A percentile compares a stretch with the other conserved stretches of the same genome.
Conservation (phyloP, 2,329 filamentous ascomycete genomes). For the Dothiorella sarmentorum region DNA sequence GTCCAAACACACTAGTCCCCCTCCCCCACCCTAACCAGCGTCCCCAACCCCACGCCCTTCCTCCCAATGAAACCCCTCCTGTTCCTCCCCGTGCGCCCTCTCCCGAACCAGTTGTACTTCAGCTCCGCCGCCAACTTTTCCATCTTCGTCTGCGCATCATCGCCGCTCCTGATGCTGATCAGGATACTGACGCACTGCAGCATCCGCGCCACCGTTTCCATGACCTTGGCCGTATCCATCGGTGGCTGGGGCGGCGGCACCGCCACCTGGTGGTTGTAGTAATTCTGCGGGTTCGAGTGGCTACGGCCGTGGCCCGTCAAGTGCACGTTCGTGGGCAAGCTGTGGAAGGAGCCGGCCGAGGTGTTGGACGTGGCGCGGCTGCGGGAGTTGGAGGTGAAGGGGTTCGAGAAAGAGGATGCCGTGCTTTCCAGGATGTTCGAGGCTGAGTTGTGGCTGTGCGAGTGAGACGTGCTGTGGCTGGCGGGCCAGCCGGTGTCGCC, state of each 20-base stretch:
- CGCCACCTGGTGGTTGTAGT: slow-evolving; percentile 16
- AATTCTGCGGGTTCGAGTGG: slow-evolving; percentile 22
- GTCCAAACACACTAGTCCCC: not conserved
- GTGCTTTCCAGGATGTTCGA: slow-evolving; percentile 71
- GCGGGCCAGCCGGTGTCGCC: slow-evolving; percentile 35
- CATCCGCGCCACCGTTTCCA: slow-evolving; percentile 92
- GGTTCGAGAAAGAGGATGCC: slow-evolving; percentile 40
- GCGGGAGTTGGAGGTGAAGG: slow-evolving; percentile 16
- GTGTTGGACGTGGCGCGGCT: slow-evolving; percentile 68
- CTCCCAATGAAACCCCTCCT: slow-evolving; percentile 66
- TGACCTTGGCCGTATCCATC: slow-evolving; percentile 67
- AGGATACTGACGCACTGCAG: slow-evolving; percentile 93
- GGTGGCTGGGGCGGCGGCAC: slow-evolving; percentile 29
- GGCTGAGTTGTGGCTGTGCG: slow-evolving; percentile 69
- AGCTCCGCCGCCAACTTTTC: slow-evolving; percentile 80
- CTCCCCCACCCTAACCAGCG: slow-evolving; percentile 3
- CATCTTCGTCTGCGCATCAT: slow-evolving; percentile 73
- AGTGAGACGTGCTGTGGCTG: slow-evolving; percentile 60
- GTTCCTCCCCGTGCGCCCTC: slow-evolving; percentile 85
- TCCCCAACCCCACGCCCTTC: slow-evolving; percentile 11
- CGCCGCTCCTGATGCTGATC: slow-evolving; percentile 68
- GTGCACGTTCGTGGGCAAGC: slow-evolving; percentile 33
- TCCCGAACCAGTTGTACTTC: slow-evolving; percentile 94
- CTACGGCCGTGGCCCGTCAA: slow-evolving; percentile 21
- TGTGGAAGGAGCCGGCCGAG: slow-evolving; percentile 47